Evolutionary conservation across 2,329 filamentous ascomycete genomes (phyloP).

Genomic region (Arthrobotrys megalospora): DNA sequence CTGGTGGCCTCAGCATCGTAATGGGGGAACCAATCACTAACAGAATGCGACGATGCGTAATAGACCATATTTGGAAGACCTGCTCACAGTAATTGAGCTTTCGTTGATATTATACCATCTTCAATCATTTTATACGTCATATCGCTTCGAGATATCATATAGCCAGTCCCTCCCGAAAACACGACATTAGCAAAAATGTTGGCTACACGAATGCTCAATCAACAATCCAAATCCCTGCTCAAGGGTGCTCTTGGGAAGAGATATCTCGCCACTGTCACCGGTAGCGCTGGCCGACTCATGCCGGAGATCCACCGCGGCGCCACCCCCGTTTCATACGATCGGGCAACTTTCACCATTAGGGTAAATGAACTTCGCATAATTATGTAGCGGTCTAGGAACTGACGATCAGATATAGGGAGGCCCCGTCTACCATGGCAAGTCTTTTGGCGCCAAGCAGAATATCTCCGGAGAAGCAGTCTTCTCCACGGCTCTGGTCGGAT

Average conservation of each 20-base stretch:
- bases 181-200: conserved; percentile 71
- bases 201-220: conserved; percentile 72
- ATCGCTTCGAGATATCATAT: conserved; percentile 57
- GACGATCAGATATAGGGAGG: conserved; percentile 77
- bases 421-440: conserved; percentile 94
- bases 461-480: conserved; percentile 98
- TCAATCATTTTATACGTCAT: conserved; percentile 58
- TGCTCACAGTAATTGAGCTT: conserved; percentile 66
- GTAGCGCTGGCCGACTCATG: conserved; percentile 79
- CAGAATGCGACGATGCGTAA: neutral
- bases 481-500: conserved; percentile 96
- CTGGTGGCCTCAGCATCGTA: conserved; percentile 62
- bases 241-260: conserved; percentile 67
- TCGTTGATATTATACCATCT: conserved; percentile 59
- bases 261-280: conserved; percentile 77
- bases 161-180: neutral
- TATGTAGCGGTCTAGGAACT: conserved; percentile 27
- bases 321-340: conserved; percentile 79
- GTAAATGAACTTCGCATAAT: conserved; percentile 68
- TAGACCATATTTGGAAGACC: conserved; percentile 69
- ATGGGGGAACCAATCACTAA: conserved; percentile 12
- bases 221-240: conserved; percentile 70
- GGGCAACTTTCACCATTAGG: conserved; percentile 95
- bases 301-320: conserved; percentile 73
- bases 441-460: conserved; percentile 96